Percentiles rank a stretch among this genome's conserved stretches.
phyloP scores from a whole-genome alignment of 2,329 filamentous ascomycete genomes.

The Aspergillus persii region DNA sequence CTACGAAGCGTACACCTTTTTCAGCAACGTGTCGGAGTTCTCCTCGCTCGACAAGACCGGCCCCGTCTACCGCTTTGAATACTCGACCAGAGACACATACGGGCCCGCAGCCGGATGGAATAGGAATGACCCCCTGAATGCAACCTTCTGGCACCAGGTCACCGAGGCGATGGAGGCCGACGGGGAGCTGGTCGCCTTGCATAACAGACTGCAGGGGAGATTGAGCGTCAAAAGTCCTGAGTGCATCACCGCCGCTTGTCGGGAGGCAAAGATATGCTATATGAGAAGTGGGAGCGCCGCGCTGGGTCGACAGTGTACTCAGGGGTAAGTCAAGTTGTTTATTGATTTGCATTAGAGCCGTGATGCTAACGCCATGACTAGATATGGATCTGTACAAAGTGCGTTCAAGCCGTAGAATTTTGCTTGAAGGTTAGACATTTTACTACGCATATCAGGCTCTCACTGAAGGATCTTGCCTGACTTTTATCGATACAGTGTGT shows the following conservation, averaged over 20 bases:
- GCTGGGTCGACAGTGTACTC: constrained; percentile 52
- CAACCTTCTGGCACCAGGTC: constrained; percentile 59
- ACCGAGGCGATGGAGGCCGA: constrained; percentile 58
- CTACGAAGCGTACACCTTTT: constrained; percentile 55
- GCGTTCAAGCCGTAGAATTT: constrained; percentile 23
- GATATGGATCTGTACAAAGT: constrained; percentile 44
- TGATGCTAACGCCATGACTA: constrained; percentile 6
- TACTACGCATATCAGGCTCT: neutral
- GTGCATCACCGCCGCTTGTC: constrained; percentile 53
- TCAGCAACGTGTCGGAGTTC: constrained; percentile 51
- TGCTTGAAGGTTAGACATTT: neutral
- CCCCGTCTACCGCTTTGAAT: constrained; percentile 51
- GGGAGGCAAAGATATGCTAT: constrained; percentile 57
- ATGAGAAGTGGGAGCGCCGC: constrained; percentile 57
- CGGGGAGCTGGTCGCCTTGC: constrained; percentile 46
- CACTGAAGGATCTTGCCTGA: neutral
- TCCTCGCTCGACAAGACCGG: constrained; percentile 40
- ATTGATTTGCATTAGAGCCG: neutral
- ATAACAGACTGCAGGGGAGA: constrained; percentile 56
- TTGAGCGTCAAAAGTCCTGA: constrained; percentile 50
- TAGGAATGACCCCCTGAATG: constrained; percentile 52
- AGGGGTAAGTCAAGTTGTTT: constrained; percentile 40
- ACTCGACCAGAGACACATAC: constrained; percentile 53
- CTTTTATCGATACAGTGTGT: neutral
- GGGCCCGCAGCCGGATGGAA: constrained; percentile 47